These are phyloP conservation scores for Pythium guiyangense DNA, from an alignment of 352 stramenopile genomes.

Conservation along the genomic window DNA sequence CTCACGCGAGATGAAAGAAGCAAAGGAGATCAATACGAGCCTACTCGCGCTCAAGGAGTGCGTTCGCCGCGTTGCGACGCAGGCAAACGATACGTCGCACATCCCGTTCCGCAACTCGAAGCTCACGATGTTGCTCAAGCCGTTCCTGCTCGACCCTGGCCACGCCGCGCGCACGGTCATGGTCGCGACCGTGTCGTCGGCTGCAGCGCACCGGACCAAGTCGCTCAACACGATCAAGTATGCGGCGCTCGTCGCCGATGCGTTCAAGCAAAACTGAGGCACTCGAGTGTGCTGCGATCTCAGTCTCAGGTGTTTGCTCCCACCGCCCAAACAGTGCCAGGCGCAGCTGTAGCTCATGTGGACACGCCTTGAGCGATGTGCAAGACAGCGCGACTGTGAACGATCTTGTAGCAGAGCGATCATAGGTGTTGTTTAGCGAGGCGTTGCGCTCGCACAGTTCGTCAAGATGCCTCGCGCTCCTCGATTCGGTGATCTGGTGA, in stretches of 20 bases:
- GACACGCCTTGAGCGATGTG: too few relatives aligned
- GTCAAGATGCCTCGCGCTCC: too few relatives aligned
- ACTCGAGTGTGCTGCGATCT: too few relatives aligned
- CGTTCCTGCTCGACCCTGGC: conserved; percentile 18
- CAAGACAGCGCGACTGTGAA: too few relatives aligned
- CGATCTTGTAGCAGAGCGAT: too few relatives aligned
- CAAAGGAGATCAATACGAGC: conserved; percentile 39
- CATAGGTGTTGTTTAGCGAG: too few relatives aligned
- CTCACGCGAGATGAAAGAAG: conserved; percentile 19
- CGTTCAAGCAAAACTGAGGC: conserved; percentile 19
- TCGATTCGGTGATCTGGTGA: too few relatives aligned
- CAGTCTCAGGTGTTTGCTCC: too few relatives aligned
- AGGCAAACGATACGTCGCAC: conserved; percentile 36
- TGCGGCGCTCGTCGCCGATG: conserved; percentile 30
- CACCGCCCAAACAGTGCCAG: too few relatives aligned
- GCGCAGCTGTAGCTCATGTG: too few relatives aligned
- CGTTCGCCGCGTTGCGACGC: conserved; percentile 38
- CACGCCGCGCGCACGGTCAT: conserved; percentile 27
- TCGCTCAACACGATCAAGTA: conserved; percentile 39
- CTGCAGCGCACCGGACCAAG: conserved; percentile 17
- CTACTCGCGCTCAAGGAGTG: conserved; percentile 50
- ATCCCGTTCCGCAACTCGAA: conserved; percentile 85
- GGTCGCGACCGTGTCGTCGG: conserved; percentile 42
- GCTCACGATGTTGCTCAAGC: conserved; percentile 59
- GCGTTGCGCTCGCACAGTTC: too few relatives aligned